Conservation (phyloP, 2,329 filamentous ascomycete genomes). For the Hymenoscyphus fraxineus region DNA sequence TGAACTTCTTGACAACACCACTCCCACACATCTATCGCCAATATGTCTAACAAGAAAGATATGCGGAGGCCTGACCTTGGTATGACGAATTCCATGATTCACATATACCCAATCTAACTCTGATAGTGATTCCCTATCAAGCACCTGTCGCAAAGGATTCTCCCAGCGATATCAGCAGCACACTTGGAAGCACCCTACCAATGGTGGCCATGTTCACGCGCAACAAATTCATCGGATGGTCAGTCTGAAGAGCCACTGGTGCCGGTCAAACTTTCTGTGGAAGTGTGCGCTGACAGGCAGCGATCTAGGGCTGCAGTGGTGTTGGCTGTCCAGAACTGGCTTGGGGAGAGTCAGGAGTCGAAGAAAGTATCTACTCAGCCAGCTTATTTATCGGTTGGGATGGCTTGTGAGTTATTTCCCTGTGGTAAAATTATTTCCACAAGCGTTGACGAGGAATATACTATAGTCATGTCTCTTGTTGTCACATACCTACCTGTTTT, state of each 20-base stretch:
- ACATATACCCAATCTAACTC: neutral
- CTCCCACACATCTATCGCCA: conserved; percentile 2
- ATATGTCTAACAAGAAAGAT: conserved; percentile 69
- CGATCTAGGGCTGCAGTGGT: conserved; percentile 64
- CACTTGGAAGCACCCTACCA: conserved; percentile 72
- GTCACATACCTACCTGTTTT: conserved; percentile 63
- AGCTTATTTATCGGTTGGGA: conserved; percentile 69
- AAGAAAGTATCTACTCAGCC: conserved; percentile 66
- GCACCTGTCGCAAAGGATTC: conserved; percentile 64
- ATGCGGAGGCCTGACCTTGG: conserved; percentile 72
- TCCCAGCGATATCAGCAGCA: conserved; percentile 67
- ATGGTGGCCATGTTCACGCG: conserved; percentile 96
- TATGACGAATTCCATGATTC: conserved; percentile 38
- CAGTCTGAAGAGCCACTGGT: conserved; percentile 28
- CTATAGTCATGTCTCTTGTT: conserved; percentile 33
- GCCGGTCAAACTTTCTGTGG: neutral
- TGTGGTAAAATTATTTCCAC: neutral
- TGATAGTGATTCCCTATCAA: conserved; percentile 82
- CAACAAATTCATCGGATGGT: conserved; percentile 75
- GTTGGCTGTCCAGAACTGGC: conserved; percentile 72
- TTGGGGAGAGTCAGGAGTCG: conserved; percentile 67
- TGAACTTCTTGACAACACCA: neutral
- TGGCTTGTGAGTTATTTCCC: conserved; percentile 63
- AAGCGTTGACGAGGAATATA: conserved; percentile 9
- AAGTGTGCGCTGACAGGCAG: conserved; percentile 13